Base-by-base conservation (phyloP, 2,329 filamentous ascomycete species). In the Helminthosporium solani region DNA sequence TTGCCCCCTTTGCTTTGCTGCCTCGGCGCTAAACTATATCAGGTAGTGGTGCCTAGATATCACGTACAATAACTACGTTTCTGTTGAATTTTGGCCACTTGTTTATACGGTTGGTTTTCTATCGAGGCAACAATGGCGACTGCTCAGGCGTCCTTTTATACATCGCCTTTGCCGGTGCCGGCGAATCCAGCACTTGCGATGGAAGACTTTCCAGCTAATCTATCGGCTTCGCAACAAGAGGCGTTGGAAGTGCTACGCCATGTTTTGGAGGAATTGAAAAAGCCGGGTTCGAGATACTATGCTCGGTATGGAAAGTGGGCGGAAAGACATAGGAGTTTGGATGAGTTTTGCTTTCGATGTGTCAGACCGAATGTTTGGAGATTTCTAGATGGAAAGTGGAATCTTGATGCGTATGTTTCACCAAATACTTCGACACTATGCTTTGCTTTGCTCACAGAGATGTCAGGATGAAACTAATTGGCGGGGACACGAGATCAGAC, bases 331-430 rank as follows among this genome's bases (percentile, higher is more conserved):
- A 40, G 54, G 7, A 42, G 40, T 8, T 53, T 66, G 3, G 49
- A 54, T 12, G 33, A 55, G 2, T 58, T 61, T 19, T 50, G 58
- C 33, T 53, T 54, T 23, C 43, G 47, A 1, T 52, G 54, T 34
- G 31, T 67, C 3, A 47, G 63, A 2, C 58, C 63, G 0, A 54
- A 55, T 42, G 45, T 62, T 1, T 63, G 58, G 62, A 37, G 41
- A 15, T 54, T 54, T 9, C 48, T 67, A 2, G 44, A 46, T 3
- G 45, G 53, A 2, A 53, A 56, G n/a, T 57, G 55, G 46, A 53
- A 49, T 28, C 45, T 63, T 7, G 55, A 64, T 28, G 46, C 54
- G 47, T 51, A 42, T 42, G 42, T 33, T 23, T 18, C 25, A 9
- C 18, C 15, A 27, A n/a, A 14, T 20, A 18, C 20, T 14, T 20